Percentiles rank a stretch among this genome's conserved stretches.
phyloP scores from a whole-genome alignment of 2,329 filamentous ascomycete species.

The Decorospora gaudefroyi region DNA sequence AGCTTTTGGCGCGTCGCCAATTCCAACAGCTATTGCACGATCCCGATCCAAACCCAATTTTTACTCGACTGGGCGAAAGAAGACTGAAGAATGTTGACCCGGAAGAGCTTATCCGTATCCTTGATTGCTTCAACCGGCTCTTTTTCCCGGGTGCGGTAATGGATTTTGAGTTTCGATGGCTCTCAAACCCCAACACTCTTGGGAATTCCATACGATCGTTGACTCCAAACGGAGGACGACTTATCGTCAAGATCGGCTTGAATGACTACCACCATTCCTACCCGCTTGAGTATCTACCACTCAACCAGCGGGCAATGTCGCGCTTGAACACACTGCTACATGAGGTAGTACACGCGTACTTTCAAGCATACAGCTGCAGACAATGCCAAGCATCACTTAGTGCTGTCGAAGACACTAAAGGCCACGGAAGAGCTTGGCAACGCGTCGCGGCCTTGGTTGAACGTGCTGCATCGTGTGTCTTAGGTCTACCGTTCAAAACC shows the following conservation, averaged over 20 bases:
- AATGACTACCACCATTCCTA: background rate
- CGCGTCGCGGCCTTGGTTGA: too few species aligned
- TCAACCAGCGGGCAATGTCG: background rate
- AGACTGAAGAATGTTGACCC: background rate
- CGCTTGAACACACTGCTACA: background rate
- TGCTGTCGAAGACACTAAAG: too few species aligned
- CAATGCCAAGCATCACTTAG: too few species aligned
- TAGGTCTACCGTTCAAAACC: too few species aligned
- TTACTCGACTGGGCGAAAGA: background rate
- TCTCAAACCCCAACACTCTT: background rate
- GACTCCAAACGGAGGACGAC: background rate
- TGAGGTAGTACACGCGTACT: background rate
- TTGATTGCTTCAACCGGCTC: background rate
- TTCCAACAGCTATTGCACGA: background rate
- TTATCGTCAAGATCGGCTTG: background rate
- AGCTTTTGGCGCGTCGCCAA: background rate
- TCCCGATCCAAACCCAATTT: background rate
- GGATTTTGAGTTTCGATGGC: background rate
- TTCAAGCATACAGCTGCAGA: background rate
- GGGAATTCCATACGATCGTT: too few species aligned
- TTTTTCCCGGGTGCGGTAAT: background rate
- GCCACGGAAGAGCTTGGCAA: too few species aligned
- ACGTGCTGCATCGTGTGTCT: too few species aligned
- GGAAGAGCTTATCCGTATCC: background rate
- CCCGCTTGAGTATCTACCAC: background rate